Base-by-base conservation (phyloP, 2,329 filamentous ascomycete genomes). In the Phaeophleospora eucalypticola region DNA sequence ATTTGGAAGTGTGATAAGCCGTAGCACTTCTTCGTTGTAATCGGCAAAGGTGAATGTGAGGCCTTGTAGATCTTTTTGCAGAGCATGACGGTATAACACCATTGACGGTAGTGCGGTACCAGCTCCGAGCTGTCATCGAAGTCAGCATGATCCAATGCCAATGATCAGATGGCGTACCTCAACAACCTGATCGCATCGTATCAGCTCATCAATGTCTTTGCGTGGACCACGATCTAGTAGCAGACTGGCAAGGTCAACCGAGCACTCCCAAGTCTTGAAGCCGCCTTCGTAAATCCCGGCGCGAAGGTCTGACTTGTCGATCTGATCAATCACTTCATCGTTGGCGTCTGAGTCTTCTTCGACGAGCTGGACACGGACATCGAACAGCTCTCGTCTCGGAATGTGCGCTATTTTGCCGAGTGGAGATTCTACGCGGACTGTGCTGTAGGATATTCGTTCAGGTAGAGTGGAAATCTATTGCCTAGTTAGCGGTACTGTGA, bases 201-300 rank as follows among this genome's bases (percentile, higher is more conserved):
- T 62, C 7, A 77, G 56, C 51, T 77, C 74, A 48, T 76, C 74
- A 41, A 76, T 65, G 53, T 74, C 71, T 53, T 72, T 74, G 4
- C 72, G 59, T 0, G 72, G 73, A 3, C 73, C 73, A 6, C 71
- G 68, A 43, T 75, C 73, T 1, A 76, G 64, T 1, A 76, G 62
- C 40, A 85, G 80, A 62, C 82, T 86, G 41, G 87, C 85, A 15
- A 93, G 73, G 64, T 93, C 87, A 43, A 89, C 75, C 49, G 84
- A 88, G 68, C 87, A 90, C 70, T 93, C 87, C 87, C 87, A 93
- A 60, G 85, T 90, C 72, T 93, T 93, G 72, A 91, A 89, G 18
- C 87, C 87, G 46, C 87, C 87, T 69, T 93, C 87, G 68, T 93
- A 93, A 49, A 91, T 80, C 42, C 87, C 87, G 45, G 86, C 86